Evolutionary conservation across 208 protist species (phyloP), one percentile per base, ranked within the genome.

Genomic region (Angomonas deanei): DNA sequence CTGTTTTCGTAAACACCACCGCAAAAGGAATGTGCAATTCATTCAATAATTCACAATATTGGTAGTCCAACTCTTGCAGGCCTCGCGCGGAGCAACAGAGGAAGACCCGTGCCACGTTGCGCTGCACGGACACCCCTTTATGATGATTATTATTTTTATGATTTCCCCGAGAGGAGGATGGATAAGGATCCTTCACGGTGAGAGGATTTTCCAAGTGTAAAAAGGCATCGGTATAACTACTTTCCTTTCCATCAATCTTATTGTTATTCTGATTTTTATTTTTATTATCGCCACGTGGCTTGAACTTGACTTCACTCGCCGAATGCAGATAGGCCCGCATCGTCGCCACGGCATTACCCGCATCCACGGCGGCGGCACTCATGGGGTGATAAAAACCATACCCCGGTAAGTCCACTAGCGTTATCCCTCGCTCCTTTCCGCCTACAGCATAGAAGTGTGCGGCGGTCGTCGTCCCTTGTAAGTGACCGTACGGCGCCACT

Each of bases 1-100:
- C 90, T 2, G 86, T 96, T 48, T 96, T 96, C n/a, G 86, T 92
- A 21, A 96, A 32, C 27, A 96, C 78, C 3, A 96, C 85, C 23
- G 80, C 68, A 39, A 96, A 96, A 15, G 86, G 86, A 27, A 96
- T 74, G 11, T 36, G 58, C 17, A 84, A 67, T 0, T 66, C 49
- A 61, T 96, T 81, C 17, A 96, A 79, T 31, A 84, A 42, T 52
- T 92, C 78, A 59, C 85, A 80, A 64, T 93, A 92, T 3, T 47
- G 61, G 26, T 72, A 72, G 74, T 96, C 90, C 8, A 66, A 39
- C 61, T 89, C 80, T 59, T 96, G 90, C 54, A 96, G 32, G 34
- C 90, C 90, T 26, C 74, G 84, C n/a, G 82, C 66, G 10, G 85
- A 77, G 34, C 86, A 81, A 50, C 86, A 93, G 8, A 96, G 47